Evolutionary conservation across 768 basidiomycete genomes (phyloP), one percentile per base, ranked within the genome.

Genomic region (Amanita molliuscula): DNA sequence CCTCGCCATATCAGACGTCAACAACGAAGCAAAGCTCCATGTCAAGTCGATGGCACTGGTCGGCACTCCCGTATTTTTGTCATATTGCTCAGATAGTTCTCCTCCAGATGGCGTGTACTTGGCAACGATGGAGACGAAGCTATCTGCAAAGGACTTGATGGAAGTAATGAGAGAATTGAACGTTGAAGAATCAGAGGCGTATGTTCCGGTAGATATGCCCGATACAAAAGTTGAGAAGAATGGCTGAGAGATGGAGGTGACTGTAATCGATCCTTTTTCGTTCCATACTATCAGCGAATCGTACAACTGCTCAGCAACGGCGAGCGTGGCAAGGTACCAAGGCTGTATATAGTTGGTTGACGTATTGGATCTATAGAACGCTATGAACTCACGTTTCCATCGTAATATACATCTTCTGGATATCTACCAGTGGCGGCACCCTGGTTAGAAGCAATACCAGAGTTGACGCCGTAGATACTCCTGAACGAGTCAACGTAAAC

Each of bases 361-460:
- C 6, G n/a, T 10, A 1, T 1, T 28, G 4, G 3, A 5, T 2
- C n/a, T 8, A 11, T 25, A 11, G 6, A 58, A 52, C 7, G 8
- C 31, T 25, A 36, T 21, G 15, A 15, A 33, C 78, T 55, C 54
- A 84, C 85, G 59, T 87, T 85, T n/a, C 86, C 85, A 44, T 73
- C 71, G 50, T 71, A 76, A 61, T 88, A 90, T 21, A 70, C 61
- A 60, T 90, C 88, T 59, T 90, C 88, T 1, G 76, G 67, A 58
- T 90, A 90, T 15, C 88, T 71, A 13, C 88, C 88, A 11, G 83
- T 81, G 1, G 86, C 82, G 25, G 84, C 75, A 18, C 82, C 80
- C 3, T 67, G 63, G 42, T 72, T 72, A 5, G 75, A 60, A 10
- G 73, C 60, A 38, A 78, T 69, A 6, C 77, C 83, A 53, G 57